These are phyloP conservation scores for Botryotinia narcissicola DNA, from an alignment of 2,329 filamentous ascomycete species.

Conservation along the genomic window DNA sequence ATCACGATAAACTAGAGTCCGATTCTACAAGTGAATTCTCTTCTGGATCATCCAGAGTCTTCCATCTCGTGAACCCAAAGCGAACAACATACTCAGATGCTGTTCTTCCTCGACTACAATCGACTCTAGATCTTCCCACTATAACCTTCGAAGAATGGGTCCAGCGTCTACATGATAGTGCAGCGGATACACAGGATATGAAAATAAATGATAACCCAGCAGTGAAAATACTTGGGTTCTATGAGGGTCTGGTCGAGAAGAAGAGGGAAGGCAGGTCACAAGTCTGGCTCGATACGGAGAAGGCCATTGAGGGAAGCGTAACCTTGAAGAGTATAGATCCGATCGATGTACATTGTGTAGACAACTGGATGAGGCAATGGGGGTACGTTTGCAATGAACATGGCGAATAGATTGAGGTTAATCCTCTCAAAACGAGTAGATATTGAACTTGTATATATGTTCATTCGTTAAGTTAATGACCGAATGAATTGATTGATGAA, in stretches of 20 bases:
- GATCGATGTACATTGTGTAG: not conserved
- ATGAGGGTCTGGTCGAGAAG: not conserved
- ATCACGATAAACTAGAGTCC: not conserved
- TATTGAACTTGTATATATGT: too few relatives aligned
- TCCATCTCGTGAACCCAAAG: conserved; percentile 7
- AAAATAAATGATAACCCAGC: not conserved
- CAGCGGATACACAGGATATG: not conserved
- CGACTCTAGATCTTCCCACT: not conserved
- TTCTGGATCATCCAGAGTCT: not conserved
- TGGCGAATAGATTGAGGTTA: not conserved
- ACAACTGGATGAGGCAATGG: conserved; percentile 5
- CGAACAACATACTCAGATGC: not conserved
- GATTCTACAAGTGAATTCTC: rapidly evolving
- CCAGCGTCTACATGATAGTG: not conserved
- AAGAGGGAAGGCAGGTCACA: not conserved
- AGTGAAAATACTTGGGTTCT: conserved; percentile 1
- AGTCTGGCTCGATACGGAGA: conserved; percentile 2
- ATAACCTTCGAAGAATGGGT: conserved; percentile 4
- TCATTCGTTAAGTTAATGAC: too few relatives aligned
- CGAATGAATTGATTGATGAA: too few relatives aligned
- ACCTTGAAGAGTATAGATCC: not conserved
- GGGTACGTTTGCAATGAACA: not conserved
- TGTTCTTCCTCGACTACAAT: not conserved
- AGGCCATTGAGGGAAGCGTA: not conserved
- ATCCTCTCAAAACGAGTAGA: not conserved